Evolutionary conservation across 1,284 basidiomycete genomes (phyloP).

Genomic region (Cryptococcus depauperatus): DNA sequence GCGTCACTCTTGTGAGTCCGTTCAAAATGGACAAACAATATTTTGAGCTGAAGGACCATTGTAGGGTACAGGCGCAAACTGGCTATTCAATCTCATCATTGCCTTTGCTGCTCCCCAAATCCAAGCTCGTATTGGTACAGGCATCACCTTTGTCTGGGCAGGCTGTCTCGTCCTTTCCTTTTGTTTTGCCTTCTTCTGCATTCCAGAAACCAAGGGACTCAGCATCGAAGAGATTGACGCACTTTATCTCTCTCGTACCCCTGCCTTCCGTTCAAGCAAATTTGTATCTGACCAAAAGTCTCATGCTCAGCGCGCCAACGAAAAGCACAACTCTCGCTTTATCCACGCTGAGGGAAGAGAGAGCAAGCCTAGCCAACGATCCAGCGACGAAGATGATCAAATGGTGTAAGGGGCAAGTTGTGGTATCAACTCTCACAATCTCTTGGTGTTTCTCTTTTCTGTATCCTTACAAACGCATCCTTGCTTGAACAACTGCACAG

Average conservation of each 20-base stretch:
- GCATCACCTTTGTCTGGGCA: constrained; percentile 44
- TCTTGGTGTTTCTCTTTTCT: no score
- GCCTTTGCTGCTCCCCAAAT: constrained; percentile 43
- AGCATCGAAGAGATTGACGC: constrained; percentile 44
- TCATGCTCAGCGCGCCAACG: constrained; percentile 14
- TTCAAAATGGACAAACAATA: not conserved
- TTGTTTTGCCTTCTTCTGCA: constrained; percentile 42
- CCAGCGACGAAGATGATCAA: constrained; percentile 12
- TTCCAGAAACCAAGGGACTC: constrained; percentile 44
- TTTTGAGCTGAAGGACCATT: not conserved
- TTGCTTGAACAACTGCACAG: no score
- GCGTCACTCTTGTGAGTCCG: constrained; percentile 37
- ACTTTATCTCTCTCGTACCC: constrained; percentile 37
- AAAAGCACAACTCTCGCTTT: constrained; percentile 24
- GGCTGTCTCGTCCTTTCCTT: constrained; percentile 35
- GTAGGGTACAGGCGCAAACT: constrained; percentile 43
- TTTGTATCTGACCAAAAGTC: constrained; percentile 20
- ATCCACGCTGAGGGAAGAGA: constrained; percentile 16
- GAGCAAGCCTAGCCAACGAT: constrained; percentile 14
- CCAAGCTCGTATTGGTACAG: constrained; percentile 40
- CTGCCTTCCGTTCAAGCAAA: constrained; percentile 34
- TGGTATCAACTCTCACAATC: no score
- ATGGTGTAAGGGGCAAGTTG: not conserved
- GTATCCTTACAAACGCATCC: no score
- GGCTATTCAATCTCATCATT: constrained; percentile 44